Conservation (phyloP, 257 asterid genomes). For the Knoxia roxburghii region DNA sequence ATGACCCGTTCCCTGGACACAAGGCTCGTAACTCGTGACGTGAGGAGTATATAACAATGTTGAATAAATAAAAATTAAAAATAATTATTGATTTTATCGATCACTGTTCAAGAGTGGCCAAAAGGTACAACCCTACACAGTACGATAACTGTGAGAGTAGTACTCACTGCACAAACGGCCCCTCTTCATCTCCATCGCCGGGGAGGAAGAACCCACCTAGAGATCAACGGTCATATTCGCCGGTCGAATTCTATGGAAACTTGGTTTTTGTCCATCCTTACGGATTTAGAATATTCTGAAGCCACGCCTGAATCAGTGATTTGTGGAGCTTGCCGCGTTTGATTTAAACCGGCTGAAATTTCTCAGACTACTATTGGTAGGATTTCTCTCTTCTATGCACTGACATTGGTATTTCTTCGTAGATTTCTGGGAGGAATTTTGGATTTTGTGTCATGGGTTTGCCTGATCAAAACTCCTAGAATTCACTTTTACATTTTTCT, state of each 20-base stretch:
- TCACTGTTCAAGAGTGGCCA: slow-evolving; percentile 2
- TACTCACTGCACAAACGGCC: neutral
- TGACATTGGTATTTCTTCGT: neutral
- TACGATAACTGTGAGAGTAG: slow-evolving; percentile 8
- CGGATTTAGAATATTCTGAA: neutral
- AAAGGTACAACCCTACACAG: slow-evolving; percentile 34
- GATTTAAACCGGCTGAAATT: neutral
- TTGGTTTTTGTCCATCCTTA: neutral
- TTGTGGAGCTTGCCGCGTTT: neutral
- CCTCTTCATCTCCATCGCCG: slow-evolving; percentile 4
- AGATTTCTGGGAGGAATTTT: neutral
- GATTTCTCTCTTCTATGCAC: neutral
- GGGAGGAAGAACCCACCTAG: slow-evolving; percentile 9
- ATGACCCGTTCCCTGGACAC: too few species aligned
- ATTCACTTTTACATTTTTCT: neutral
- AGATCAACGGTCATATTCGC: neutral
- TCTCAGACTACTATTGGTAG: slow-evolving; percentile 6
- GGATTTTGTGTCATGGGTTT: neutral
- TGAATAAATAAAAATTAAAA: neutral
- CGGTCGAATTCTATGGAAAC: slow-evolving; percentile 1
- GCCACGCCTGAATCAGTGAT: neutral
- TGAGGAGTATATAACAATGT: too few species aligned
- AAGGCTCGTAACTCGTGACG: too few species aligned
- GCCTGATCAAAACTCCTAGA: slow-evolving; percentile 5
- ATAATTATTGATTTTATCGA: neutral